These are phyloP conservation scores for Neonectria ditissima DNA, from an alignment of 2,329 filamentous ascomycete genomes.

Conservation along the genomic window DNA sequence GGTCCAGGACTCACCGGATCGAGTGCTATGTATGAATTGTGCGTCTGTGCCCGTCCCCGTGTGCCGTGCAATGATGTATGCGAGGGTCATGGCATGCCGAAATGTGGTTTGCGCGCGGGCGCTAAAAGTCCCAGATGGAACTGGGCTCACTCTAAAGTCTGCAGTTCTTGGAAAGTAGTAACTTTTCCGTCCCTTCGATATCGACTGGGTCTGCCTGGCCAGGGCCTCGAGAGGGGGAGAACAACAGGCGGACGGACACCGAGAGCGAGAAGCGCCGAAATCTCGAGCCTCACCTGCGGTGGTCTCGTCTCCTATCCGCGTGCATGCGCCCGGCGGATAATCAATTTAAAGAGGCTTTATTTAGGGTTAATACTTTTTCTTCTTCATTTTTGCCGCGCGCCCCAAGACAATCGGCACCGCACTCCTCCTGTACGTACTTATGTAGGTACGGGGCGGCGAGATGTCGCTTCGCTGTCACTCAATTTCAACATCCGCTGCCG, in stretches of 20 bases:
- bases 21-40: constrained; percentile 17
- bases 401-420: constrained; percentile 30
- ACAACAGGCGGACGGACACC: constrained; percentile 20
- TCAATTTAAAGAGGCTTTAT: constrained; percentile 18
- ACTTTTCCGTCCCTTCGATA: constrained; percentile 7
- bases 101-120: constrained; percentile 36
- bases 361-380: no score
- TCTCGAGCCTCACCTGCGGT: constrained; percentile 9
- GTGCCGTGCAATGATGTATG: constrained; percentile 8
- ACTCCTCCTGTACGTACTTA: constrained; percentile 39
- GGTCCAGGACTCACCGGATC: not conserved
- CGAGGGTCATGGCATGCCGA: constrained; percentile 40
- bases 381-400: constrained; percentile 16
- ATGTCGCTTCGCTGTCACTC: constrained; percentile 23
- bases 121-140: constrained; percentile 33
- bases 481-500: constrained; percentile 30
- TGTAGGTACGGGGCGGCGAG: constrained; percentile 20
- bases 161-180: constrained; percentile 16
- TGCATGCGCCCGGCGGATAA: constrained; percentile 14
- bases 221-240: constrained; percentile 7
- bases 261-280: constrained; percentile 20
- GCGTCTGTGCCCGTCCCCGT: constrained; percentile 8
- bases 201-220: constrained; percentile 26
- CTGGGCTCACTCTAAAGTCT: constrained; percentile 12
- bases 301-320: constrained; percentile 11